Conservation (phyloP, 2,329 filamentous ascomycete species). For the Alternaria ethzedia region DNA sequence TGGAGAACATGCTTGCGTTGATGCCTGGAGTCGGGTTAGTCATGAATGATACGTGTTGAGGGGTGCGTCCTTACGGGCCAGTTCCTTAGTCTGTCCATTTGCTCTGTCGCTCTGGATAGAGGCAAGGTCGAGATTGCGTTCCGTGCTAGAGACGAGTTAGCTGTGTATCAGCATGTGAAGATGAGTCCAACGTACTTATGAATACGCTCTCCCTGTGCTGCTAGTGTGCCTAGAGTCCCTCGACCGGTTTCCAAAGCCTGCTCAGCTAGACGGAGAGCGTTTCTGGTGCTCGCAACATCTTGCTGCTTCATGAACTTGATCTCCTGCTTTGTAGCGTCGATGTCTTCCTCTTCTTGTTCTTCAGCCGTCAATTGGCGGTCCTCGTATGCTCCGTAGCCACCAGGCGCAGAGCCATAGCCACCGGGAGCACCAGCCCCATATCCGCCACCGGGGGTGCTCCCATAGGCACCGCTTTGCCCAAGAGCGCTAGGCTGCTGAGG, state of each 20-base stretch:
- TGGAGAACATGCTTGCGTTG: slow-evolving; percentile 89
- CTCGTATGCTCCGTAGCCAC: slow-evolving; percentile 62
- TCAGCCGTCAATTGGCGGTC: slow-evolving; percentile 82
- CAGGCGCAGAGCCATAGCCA: slow-evolving; percentile 28
- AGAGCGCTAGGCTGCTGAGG: slow-evolving; percentile 39
- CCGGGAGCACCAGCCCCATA: slow-evolving; percentile 28
- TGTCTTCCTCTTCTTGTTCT: slow-evolving; percentile 74
- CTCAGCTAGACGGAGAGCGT: slow-evolving; percentile 66
- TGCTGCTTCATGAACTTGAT: slow-evolving; percentile 75
- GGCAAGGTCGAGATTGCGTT: slow-evolving; percentile 81
- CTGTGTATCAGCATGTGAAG: too few species aligned
- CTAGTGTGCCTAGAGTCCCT: slow-evolving; percentile 38
- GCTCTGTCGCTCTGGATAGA: slow-evolving; percentile 78
- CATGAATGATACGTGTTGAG: too few species aligned
- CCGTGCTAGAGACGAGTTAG: slow-evolving; percentile 51
- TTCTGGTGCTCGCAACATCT: slow-evolving; percentile 74
- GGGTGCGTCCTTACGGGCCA: slow-evolving; percentile 63
- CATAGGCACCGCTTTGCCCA: slow-evolving; percentile 28
- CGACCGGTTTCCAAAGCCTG: slow-evolving; percentile 74
- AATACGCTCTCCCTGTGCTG: slow-evolving; percentile 46
- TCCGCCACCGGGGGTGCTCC: slow-evolving; percentile 25
- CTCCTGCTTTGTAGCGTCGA: slow-evolving; percentile 74
- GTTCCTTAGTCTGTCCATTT: slow-evolving; percentile 79
- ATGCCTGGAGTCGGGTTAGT: slow-evolving; percentile 52
- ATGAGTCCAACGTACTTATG: slow-evolving; percentile 29